Percentiles rank a stretch among this genome's conserved stretches.
Conservation (phyloP, 2,329 filamentous ascomycete species). For the Lecanicillium sp. region DNA sequence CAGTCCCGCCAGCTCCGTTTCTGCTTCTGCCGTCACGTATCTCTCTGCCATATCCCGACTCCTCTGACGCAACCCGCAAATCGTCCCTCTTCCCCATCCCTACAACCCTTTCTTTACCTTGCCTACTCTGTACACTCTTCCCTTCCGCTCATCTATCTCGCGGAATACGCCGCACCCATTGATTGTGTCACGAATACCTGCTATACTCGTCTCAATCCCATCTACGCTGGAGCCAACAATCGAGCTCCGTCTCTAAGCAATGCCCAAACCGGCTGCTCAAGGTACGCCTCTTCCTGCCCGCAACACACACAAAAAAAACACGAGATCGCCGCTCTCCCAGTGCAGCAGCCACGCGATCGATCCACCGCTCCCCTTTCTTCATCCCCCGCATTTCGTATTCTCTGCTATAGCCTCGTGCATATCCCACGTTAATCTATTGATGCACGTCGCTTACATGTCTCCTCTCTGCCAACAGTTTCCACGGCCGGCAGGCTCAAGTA, state of each 20-base stretch:
- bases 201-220: background rate
- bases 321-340: slow-evolving; percentile 4
- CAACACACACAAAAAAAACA: slow-evolving; percentile 2
- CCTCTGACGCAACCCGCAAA: background rate
- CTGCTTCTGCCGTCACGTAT: background rate
- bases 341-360: slow-evolving; percentile 10
- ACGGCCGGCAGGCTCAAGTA: slow-evolving; percentile 54
- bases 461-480: slow-evolving; percentile 21
- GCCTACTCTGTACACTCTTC: background rate
- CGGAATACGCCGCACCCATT: background rate
- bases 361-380: slow-evolving; percentile 6
- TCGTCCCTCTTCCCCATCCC: background rate
- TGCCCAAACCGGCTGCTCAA: slow-evolving; percentile 12
- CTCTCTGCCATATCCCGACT: background rate
- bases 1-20: background rate
- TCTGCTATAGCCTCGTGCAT: slow-evolving; percentile 1
- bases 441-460: slow-evolving; percentile 4
- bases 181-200: background rate
- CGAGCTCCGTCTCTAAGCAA: background rate
- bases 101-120: background rate
- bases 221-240: background rate
- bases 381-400: slow-evolving; percentile 6
- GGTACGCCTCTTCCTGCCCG: slow-evolving; percentile 3
- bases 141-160: background rate
- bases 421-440: background rate